Evolutionary conservation across 805 yeast genomes (phyloP).

Genomic region (Kuraishia ogatae): DNA sequence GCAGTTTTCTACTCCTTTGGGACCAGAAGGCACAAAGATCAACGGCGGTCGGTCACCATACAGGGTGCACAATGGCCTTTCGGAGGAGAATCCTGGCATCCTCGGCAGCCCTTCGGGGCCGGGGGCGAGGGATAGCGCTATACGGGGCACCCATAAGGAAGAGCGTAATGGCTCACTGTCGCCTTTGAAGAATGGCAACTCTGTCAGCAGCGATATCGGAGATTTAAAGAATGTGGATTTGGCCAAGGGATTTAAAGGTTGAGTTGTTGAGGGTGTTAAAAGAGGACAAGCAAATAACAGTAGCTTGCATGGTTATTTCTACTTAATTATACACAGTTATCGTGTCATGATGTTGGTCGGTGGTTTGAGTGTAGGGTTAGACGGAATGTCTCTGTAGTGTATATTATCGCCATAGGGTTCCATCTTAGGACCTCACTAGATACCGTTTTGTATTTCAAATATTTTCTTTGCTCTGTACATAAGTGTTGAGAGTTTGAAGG

Average conservation of each 20-base stretch:
- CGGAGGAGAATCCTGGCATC: not conserved
- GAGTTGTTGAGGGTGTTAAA: not conserved
- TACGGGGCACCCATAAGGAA: not conserved
- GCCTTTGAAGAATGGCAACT: slow-evolving; percentile 1
- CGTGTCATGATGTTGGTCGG: not conserved
- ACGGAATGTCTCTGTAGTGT: not conserved
- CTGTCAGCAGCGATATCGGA: slow-evolving; percentile 16
- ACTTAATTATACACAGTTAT: not conserved
- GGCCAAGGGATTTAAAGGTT: slow-evolving; percentile 34
- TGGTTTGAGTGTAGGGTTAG: too few species aligned
- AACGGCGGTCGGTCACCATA: not conserved
- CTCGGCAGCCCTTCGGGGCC: slow-evolving; percentile 1
- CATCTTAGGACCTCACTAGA: too few species aligned
- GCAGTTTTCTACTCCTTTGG: slow-evolving; percentile 46
- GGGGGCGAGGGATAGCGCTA: not conserved
- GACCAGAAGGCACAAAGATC: slow-evolving; percentile 6
- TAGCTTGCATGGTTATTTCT: not conserved
- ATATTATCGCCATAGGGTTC: too few species aligned
- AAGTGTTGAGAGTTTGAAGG: not conserved
- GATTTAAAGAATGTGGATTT: slow-evolving; percentile 39
- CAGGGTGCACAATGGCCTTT: not conserved
- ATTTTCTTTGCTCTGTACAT: not conserved
- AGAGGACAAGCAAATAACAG: too few species aligned
- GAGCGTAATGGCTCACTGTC: not conserved
- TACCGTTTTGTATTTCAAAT: not conserved